Evolutionary conservation across 2,329 filamentous ascomycete species (phyloP).

Genomic region (Phialocephala sp.): DNA sequence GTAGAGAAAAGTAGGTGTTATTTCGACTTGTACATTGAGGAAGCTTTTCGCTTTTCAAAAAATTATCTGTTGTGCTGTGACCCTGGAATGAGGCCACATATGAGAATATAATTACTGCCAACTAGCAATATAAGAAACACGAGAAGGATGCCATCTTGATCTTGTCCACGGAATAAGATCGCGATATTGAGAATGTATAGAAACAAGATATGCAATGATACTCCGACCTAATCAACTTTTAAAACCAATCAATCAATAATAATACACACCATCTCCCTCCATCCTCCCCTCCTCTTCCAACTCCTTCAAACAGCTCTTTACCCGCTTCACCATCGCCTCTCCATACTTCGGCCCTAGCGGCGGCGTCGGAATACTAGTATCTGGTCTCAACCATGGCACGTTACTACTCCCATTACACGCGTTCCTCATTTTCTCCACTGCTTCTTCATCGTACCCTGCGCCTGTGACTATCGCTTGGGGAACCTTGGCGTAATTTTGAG

Average conservation of each 20-base stretch:
- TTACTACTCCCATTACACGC: constrained; percentile 23
- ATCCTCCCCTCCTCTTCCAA: constrained; percentile 29
- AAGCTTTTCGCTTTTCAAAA: no score
- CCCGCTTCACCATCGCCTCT: constrained; percentile 28
- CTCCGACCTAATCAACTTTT: not conserved
- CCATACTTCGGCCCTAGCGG: constrained; percentile 32
- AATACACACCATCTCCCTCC: constrained; percentile 27
- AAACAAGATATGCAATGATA: no score
- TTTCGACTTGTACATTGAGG: no score
- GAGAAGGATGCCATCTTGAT: no score
- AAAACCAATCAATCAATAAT: constrained; percentile 10
- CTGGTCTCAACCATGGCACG: constrained; percentile 32
- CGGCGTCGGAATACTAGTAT: constrained; percentile 28
- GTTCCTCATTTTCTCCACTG: constrained; percentile 26
- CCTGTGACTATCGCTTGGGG: constrained; percentile 21
- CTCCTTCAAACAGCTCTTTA: constrained; percentile 28
- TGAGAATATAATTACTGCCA: no score
- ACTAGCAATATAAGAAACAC: no score
- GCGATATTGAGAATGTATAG: no score
- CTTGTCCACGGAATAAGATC: no score
- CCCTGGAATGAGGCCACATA: no score
- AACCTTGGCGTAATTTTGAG: constrained; percentile 18
- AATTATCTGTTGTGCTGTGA: no score
- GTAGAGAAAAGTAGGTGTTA: no score
- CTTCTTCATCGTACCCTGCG: constrained; percentile 26